Evolutionary conservation across 768 basidiomycete genomes (phyloP).

Genomic region (Trametes sanguinea): DNA sequence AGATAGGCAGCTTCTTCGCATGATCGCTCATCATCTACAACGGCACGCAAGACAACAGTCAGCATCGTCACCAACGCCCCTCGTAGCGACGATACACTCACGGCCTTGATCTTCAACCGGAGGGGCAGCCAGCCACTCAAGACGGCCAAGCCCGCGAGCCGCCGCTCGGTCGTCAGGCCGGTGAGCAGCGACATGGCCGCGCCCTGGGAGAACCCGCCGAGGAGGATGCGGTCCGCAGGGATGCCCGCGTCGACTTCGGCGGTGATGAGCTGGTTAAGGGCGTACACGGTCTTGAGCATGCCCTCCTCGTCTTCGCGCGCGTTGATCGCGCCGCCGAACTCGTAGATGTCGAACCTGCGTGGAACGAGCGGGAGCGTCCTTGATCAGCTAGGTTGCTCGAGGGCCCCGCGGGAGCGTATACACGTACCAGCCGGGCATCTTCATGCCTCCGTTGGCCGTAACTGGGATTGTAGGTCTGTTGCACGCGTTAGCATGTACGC

Average conservation of each 20-base stretch:
- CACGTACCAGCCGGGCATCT: slow-evolving; percentile 75
- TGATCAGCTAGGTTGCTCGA: not conserved
- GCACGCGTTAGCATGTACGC: not conserved
- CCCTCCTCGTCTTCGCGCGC: slow-evolving; percentile 71
- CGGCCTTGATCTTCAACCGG: slow-evolving; percentile 62
- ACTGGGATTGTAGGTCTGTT: slow-evolving; percentile 59
- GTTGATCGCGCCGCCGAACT: slow-evolving; percentile 31
- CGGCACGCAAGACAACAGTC: too few species aligned
- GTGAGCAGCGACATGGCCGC: slow-evolving; percentile 77
- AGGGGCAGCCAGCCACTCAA: slow-evolving; percentile 85
- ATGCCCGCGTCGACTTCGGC: slow-evolving; percentile 75
- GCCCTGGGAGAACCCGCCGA: slow-evolving; percentile 92
- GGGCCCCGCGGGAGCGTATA: not conserved
- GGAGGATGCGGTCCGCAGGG: slow-evolving; percentile 66
- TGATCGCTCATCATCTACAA: slow-evolving; percentile 61
- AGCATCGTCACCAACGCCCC: too few species aligned
- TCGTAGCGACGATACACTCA: slow-evolving; percentile 34
- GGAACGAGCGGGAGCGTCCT: not conserved
- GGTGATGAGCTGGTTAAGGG: slow-evolving; percentile 69
- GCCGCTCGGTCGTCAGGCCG: slow-evolving; percentile 65
- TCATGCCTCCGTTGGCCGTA: slow-evolving; percentile 71
- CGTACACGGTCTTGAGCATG: slow-evolving; percentile 64
- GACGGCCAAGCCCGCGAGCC: slow-evolving; percentile 69
- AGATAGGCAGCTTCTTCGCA: slow-evolving; percentile 66
- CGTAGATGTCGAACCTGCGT: slow-evolving; percentile 76